phyloP scores from a whole-genome alignment of 345 rosid species.

The Lepidium aucheri region DNA sequence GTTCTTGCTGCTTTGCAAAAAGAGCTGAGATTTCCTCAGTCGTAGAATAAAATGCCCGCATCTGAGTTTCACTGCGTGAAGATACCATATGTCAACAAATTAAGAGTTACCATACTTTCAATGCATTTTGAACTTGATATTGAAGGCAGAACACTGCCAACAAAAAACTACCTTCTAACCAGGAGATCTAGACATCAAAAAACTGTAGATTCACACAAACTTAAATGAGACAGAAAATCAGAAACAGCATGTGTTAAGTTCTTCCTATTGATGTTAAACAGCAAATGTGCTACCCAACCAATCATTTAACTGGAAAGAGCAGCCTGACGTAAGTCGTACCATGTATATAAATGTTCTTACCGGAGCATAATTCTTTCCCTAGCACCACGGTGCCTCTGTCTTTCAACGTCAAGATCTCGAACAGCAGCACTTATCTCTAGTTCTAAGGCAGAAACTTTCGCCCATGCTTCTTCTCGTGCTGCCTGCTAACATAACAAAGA shows the following conservation, averaged over 20 bases:
- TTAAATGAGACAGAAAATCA: neutral
- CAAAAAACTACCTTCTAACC: neutral
- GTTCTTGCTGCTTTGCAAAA: slow-evolving; percentile 93
- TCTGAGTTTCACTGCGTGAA: slow-evolving; percentile 79
- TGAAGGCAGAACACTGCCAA: neutral
- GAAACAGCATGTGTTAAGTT: neutral
- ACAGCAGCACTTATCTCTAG: slow-evolving; percentile 72
- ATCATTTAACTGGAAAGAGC: neutral
- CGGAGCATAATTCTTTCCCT: slow-evolving; percentile 98
- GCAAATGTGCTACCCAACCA: neutral
- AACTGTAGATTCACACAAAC: neutral
- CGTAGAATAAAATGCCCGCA: slow-evolving; percentile 89
- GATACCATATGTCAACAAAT: slow-evolving; percentile 2
- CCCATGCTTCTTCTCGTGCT: slow-evolving; percentile 98
- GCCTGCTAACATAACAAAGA: slow-evolving; percentile 85
- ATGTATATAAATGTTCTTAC: slow-evolving; percentile 34
- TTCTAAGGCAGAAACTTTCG: slow-evolving; percentile 82
- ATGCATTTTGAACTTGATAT: neutral
- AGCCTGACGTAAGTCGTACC: neutral
- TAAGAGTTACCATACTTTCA: slow-evolving; percentile 4
- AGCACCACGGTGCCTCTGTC: slow-evolving; percentile 87
- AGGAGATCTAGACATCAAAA: neutral
- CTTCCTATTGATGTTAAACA: no score
- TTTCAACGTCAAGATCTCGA: slow-evolving; percentile 88
- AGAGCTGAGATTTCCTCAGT: slow-evolving; percentile 75